Percentiles rank a stretch among this genome's conserved stretches.
phyloP scores from a whole-genome alignment of 2,329 filamentous ascomycete genomes.

The Teratosphaeria viscida region DNA sequence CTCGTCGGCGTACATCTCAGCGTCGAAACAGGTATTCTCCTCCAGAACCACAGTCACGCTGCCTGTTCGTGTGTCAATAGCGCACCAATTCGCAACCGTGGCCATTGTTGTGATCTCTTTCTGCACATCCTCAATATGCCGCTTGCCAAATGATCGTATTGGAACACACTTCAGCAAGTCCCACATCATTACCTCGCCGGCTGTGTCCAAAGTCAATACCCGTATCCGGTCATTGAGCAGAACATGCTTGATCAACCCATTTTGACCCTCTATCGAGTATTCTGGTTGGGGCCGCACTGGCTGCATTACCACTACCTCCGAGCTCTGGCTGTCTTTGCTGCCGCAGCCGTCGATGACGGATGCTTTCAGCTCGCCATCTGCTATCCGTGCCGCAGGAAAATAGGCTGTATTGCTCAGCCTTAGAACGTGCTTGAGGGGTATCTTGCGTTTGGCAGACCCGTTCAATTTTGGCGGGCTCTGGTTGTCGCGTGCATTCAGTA shows the following conservation, averaged over 20 bases:
- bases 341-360: slow-evolving; percentile 43
- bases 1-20: slow-evolving; percentile 93
- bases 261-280: slow-evolving; percentile 72
- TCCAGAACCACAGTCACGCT: slow-evolving; percentile 84
- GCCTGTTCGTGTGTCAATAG: slow-evolving; percentile 85
- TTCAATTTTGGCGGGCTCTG: slow-evolving; percentile 10
- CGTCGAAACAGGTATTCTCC: slow-evolving; percentile 93
- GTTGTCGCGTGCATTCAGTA: slow-evolving; percentile 16
- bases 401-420: slow-evolving; percentile 74
- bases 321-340: slow-evolving; percentile 43
- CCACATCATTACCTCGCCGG: slow-evolving; percentile 90
- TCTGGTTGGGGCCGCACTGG: slow-evolving; percentile 37
- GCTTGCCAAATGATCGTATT: slow-evolving; percentile 85
- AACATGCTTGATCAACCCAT: slow-evolving; percentile 86
- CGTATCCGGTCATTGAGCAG: slow-evolving; percentile 83
- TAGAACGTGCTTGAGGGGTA: slow-evolving; percentile 68
- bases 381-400: slow-evolving; percentile 46
- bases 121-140: slow-evolving; percentile 85
- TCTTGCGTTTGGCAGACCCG: slow-evolving; percentile 44
- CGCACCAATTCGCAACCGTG: slow-evolving; percentile 91
- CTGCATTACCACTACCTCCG: slow-evolving; percentile 20
- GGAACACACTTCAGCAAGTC: slow-evolving; percentile 82
- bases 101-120: slow-evolving; percentile 77
- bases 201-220: slow-evolving; percentile 85
- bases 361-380: slow-evolving; percentile 29